These are phyloP conservation scores for Taphrina deformans DNA, from an alignment of 1,139 yeast species.

Conservation along the genomic window DNA sequence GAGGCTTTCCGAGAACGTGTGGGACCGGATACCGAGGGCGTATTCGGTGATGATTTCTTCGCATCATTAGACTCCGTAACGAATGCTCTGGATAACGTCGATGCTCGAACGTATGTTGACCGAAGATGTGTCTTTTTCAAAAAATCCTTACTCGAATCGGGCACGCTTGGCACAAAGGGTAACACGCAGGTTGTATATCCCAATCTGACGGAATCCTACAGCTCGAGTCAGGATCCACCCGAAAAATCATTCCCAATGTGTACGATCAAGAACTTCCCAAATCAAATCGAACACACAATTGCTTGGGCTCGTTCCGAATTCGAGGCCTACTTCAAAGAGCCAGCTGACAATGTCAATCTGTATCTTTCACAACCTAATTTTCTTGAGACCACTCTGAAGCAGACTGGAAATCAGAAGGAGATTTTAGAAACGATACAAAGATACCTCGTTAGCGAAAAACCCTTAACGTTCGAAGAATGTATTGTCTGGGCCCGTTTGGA, in stretches of 20 bases:
- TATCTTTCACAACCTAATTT: slow-evolving; percentile 90
- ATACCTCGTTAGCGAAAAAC: slow-evolving; percentile 71
- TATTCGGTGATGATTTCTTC: slow-evolving; percentile 90
- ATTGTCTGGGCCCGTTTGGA: slow-evolving; percentile 90
- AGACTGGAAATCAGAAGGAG: slow-evolving; percentile 86
- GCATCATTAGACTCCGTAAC: slow-evolving; percentile 77
- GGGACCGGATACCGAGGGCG: slow-evolving; percentile 85
- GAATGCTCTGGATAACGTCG: slow-evolving; percentile 94
- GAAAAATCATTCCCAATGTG: slow-evolving; percentile 96
- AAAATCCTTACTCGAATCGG: slow-evolving; percentile 90
- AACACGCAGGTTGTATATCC: slow-evolving; percentile 97
- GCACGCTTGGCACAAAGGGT: slow-evolving; percentile 97
- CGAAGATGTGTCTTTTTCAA: slow-evolving; percentile 92
- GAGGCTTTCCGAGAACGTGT: slow-evolving; percentile 80
- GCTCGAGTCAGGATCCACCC: slow-evolving; percentile 97
- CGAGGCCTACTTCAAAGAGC: slow-evolving; percentile 88
- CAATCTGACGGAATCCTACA: slow-evolving; percentile 86
- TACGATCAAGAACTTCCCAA: slow-evolving; percentile 95
- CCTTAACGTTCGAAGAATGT: slow-evolving; percentile 89
- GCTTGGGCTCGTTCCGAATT: slow-evolving; percentile 98
- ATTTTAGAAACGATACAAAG: slow-evolving; percentile 74
- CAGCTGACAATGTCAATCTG: slow-evolving; percentile 88
- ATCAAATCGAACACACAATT: slow-evolving; percentile 95
- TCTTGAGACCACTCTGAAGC: slow-evolving; percentile 86
- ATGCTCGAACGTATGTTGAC: slow-evolving; percentile 96